A percentile compares a stretch with the other conserved stretches of the same genome.
Evolutionary conservation across 306 rosid genomes (phyloP).

Genomic region (Prunus persica): DNA sequence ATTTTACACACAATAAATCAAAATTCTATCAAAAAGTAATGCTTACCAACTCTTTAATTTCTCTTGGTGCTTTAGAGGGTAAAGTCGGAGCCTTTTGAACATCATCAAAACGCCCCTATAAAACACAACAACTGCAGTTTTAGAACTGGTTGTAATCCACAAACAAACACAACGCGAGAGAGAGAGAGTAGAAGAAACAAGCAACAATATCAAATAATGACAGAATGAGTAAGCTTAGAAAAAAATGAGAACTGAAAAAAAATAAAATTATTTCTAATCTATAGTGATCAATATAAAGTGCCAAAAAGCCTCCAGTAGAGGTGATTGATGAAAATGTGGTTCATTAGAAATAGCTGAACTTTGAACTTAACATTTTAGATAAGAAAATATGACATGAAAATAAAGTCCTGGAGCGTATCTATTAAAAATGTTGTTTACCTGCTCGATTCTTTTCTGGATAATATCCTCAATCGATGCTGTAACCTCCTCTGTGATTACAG

Average conservation of each 20-base stretch:
- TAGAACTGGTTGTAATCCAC: background rate
- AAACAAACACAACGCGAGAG: background rate
- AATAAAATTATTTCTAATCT: background rate
- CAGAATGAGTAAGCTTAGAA: background rate
- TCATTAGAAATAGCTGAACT: background rate
- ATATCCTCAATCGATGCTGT: constrained; percentile 78
- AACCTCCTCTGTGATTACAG: constrained; percentile 87
- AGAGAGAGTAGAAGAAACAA: background rate
- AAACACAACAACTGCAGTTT: constrained; percentile 23
- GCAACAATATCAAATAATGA: background rate
- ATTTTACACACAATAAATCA: constrained; percentile 3
- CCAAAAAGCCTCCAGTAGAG: background rate
- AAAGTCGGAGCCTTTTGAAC: constrained; percentile 60
- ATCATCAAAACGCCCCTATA: constrained; percentile 67
- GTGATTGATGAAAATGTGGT: background rate
- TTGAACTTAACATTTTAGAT: background rate
- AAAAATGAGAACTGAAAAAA: background rate
- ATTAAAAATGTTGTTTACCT: constrained; percentile 44
- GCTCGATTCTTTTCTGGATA: constrained; percentile 66
- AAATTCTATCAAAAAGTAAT: constrained; percentile 18
- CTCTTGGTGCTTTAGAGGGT: constrained; percentile 68
- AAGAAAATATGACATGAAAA: background rate
- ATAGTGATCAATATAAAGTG: background rate
- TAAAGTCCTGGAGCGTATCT: background rate
- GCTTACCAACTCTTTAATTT: constrained; percentile 70